Percentiles rank a stretch among this genome's conserved stretches.
Conservation (phyloP, 1,284 basidiomycete genomes). For the Fistulina hepatica region DNA sequence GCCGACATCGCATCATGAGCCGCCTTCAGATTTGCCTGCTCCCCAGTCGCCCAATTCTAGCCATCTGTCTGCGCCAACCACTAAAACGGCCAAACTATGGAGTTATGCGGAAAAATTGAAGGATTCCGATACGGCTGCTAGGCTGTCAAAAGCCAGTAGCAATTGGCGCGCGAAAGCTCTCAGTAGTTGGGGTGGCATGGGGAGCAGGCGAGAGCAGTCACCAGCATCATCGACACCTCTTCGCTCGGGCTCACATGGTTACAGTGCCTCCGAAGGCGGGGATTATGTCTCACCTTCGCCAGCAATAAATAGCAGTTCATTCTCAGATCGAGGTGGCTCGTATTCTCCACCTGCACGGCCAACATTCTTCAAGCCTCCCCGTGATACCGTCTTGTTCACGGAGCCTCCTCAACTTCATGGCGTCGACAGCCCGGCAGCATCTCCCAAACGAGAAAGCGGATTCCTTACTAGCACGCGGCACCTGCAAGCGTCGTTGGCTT, state of each 20-base stretch:
- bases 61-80: constrained; percentile 7
- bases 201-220: constrained; percentile 11
- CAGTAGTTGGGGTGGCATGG: constrained; percentile 30
- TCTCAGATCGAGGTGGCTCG: constrained; percentile 31
- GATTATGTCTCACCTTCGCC: neutral
- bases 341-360: constrained; percentile 50
- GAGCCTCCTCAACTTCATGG: constrained; percentile 17
- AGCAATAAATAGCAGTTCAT: neutral
- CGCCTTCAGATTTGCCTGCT: neutral
- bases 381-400: constrained; percentile 37
- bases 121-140: constrained; percentile 60
- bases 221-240: constrained; percentile 1
- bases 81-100: constrained; percentile 36
- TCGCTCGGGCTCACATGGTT: neutral
- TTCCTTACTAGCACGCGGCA: constrained; percentile 27
- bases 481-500: constrained; percentile 33
- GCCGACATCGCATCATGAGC: constrained; percentile 15
- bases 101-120: constrained; percentile 61
- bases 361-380: constrained; percentile 43
- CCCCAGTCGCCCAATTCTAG: neutral
- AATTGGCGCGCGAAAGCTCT: constrained; percentile 61
- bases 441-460: constrained; percentile 27
- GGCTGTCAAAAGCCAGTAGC: constrained; percentile 57
- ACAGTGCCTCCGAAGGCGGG: neutral
- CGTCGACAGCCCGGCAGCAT: constrained; percentile 32